Percentiles rank a stretch among this genome's conserved stretches.
Evolutionary conservation across 768 basidiomycete species (phyloP).

Genomic region (Pisolithus tinctorius): DNA sequence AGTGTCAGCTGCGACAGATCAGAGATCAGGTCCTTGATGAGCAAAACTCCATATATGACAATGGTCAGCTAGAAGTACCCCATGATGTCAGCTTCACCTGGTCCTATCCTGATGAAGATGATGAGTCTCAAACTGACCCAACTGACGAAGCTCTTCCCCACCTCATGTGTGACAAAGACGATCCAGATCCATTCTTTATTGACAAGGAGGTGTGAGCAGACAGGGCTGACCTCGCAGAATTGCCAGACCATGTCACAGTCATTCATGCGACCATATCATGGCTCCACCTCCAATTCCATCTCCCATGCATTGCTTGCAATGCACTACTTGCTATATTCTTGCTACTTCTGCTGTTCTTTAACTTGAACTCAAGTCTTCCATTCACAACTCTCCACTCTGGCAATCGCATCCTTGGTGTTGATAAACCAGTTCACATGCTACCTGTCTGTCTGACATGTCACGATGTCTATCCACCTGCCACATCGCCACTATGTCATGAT

Average conservation of each 20-base stretch:
- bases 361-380: slow-evolving; percentile 3
- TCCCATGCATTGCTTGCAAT: slow-evolving; percentile 22
- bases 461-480: slow-evolving; percentile 11
- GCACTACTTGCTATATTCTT: slow-evolving; percentile 12
- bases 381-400: slow-evolving; percentile 17
- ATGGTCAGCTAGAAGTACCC: neutral
- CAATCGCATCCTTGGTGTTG: no score
- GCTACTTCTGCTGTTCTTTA: slow-evolving; percentile 7
- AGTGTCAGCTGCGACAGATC: neutral
- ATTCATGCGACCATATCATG: no score
- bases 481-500: neutral
- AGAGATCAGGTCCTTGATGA: neutral
- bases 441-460: slow-evolving; percentile 19
- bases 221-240: no score
- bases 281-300: no score
- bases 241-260: no score
- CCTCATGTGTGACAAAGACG: neutral
- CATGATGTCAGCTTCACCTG: neutral
- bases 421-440: slow-evolving; percentile 11
- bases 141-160: no score
- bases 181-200: no score
- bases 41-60: neutral
- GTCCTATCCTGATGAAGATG: neutral
- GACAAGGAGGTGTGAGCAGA: no score
- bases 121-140: neutral